These are phyloP conservation scores for Moesziomyces globuligerus DNA, from an alignment of 1,284 basidiomycete genomes.

Conservation along the genomic window DNA sequence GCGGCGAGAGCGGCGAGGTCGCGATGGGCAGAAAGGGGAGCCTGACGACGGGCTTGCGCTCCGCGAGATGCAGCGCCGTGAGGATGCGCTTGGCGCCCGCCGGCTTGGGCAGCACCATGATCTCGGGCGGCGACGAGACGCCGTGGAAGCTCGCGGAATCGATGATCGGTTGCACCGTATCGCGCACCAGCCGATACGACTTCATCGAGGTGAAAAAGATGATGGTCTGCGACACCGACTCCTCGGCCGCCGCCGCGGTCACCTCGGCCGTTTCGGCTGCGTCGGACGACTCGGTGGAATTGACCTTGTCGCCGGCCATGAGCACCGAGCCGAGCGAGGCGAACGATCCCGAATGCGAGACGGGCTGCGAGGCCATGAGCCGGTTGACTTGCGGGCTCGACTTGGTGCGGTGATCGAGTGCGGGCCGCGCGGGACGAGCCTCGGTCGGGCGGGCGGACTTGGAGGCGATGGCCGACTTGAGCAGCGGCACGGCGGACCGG, in stretches of 20 bases:
- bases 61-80: conserved; percentile 48
- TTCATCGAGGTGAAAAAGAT: conserved; percentile 56
- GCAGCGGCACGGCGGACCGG: conserved; percentile 50
- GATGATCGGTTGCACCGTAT: conserved; percentile 53
- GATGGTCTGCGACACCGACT: conserved; percentile 49
- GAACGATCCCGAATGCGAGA: conserved; percentile 20
- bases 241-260: conserved; percentile 3
- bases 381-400: conserved; percentile 50
- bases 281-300: too few species aligned
- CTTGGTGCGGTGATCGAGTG: conserved; percentile 42
- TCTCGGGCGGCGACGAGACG: conserved; percentile 47
- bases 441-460: conserved; percentile 4
- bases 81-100: conserved; percentile 45
- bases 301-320: conserved; percentile 5
- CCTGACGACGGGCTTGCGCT: conserved; percentile 76
- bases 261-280: background rate
- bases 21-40: conserved; percentile 89
- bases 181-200: conserved; percentile 43
- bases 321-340: conserved; percentile 16
- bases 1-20: conserved; percentile 76
- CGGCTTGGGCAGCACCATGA: conserved; percentile 57
- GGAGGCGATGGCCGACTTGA: conserved; percentile 43
- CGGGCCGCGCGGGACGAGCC: conserved; percentile 8
- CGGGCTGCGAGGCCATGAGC: conserved; percentile 24
- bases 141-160: conserved; percentile 47